Base-by-base conservation (phyloP, 2,329 filamentous ascomycete species). In the Penicillium sp. region DNA sequence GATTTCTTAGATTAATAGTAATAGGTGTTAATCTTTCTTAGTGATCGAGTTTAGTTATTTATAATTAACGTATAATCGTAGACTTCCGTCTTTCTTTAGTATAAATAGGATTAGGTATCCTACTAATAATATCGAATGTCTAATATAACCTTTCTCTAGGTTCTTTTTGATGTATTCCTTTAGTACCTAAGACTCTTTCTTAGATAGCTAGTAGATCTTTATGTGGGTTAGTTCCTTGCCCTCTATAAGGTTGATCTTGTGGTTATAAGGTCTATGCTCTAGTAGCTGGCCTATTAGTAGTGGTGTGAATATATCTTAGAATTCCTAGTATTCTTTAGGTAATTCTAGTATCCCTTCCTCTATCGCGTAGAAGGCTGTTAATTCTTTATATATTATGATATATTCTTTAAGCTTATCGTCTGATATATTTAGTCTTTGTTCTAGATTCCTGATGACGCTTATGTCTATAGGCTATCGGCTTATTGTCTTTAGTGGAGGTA, bases 51-150 rank as follows among this genome's bases (percentile, higher is more conserved):
- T 49, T 21, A 42, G 8, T 2, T 43, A 13, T 51, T 9, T 9
- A 43, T 51, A 51, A 9, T 51, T 62, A 2, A 75, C 55, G 55
- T 62, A 72, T 13, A 72, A 43, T 3, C 58, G 26, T 8, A 71
- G 54, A 0, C 26, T 35, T 2, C 14, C 27, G 10, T 23, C 48
- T 4, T 14, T 25, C 26, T 58, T 58, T 14, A n/a, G 13, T 35
- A 35, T 6, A n/a, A 35, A 35, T 14, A 35, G 13, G 14, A 35
- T 35, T 2, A 14, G 33, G 1, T 35, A 35, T 16, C 13, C 33
- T 35, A 1, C 11, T 35, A n/a, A n/a, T 3, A 7, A 35, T 35
- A 6, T 35, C 2, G 14, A n/a, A 2, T 35, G 14, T 16, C 16
- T 4, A n/a, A 35, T 35, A n/a, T 35, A 35, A n/a, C 13, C 33